Percentiles rank a stretch among this genome's conserved stretches.
Conservation (phyloP, 108 stramenopile species). For the Cyclotella cryptica region DNA sequence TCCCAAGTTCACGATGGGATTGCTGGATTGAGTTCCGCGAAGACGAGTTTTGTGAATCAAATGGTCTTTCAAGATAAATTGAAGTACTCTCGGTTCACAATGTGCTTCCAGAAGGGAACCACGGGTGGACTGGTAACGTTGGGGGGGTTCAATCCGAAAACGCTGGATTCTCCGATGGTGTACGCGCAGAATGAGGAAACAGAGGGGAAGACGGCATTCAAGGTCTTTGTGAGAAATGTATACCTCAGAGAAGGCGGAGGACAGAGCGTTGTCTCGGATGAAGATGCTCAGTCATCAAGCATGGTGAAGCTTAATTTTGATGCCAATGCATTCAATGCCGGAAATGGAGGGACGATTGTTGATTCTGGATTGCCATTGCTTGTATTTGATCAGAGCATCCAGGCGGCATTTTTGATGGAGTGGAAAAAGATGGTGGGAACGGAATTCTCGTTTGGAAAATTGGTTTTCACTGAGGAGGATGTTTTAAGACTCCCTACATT, state of each 20-base stretch:
- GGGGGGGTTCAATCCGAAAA: slow-evolving; percentile 55
- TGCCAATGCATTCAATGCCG: slow-evolving; percentile 36
- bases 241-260: slow-evolving; percentile 55
- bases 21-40: slow-evolving; percentile 45
- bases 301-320: slow-evolving; percentile 49
- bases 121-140: slow-evolving; percentile 43
- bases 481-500: slow-evolving; percentile 78
- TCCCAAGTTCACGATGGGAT: slow-evolving; percentile 60
- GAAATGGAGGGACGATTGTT: slow-evolving; percentile 49
- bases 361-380: slow-evolving; percentile 56
- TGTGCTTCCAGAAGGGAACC: slow-evolving; percentile 50
- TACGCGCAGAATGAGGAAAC: slow-evolving; percentile 51
- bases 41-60: slow-evolving; percentile 58
- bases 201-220: slow-evolving; percentile 36
- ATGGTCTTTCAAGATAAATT: slow-evolving; percentile 56
- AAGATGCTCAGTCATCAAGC: slow-evolving; percentile 5
- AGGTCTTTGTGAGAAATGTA: slow-evolving; percentile 50
- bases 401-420: slow-evolving; percentile 40
- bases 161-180: slow-evolving; percentile 49
- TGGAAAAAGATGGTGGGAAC: slow-evolving; percentile 51
- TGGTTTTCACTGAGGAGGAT: slow-evolving; percentile 60
- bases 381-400: slow-evolving; percentile 49
- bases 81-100: slow-evolving; percentile 44
- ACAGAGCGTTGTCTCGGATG: slow-evolving; percentile 34
- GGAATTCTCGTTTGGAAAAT: slow-evolving; percentile 43